Conservation (phyloP, 306 rosid genomes). For the Benincasa hispida region DNA sequence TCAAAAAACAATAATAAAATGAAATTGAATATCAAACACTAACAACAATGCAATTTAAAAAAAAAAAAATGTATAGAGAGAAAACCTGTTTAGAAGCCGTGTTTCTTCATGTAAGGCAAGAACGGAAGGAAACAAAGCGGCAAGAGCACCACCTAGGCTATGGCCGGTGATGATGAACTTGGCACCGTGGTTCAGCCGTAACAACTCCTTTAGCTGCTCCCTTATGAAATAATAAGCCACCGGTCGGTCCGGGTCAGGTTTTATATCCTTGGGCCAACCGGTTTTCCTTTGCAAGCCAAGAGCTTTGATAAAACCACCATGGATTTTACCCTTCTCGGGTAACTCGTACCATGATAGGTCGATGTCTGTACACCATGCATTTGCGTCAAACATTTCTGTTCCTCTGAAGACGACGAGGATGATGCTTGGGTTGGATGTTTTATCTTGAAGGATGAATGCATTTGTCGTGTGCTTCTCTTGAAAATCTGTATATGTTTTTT, state of each 20-base stretch:
- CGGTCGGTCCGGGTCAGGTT: conserved; percentile 14
- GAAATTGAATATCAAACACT: too few species aligned
- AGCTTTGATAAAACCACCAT: conserved; percentile 77
- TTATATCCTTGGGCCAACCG: conserved; percentile 43
- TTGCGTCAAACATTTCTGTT: conserved; percentile 35
- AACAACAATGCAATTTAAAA: neutral
- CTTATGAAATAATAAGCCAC: conserved; percentile 49
- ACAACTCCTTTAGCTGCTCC: conserved; percentile 18
- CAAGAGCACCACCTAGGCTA: conserved; percentile 58
- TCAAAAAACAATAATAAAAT: too few species aligned
- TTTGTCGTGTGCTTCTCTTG: conserved; percentile 55
- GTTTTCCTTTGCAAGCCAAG: conserved; percentile 39
- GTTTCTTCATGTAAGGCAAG: conserved; percentile 42
- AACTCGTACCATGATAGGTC: conserved; percentile 63
- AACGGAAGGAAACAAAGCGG: conserved; percentile 33
- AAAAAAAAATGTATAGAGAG: neutral
- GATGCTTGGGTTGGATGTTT: conserved; percentile 23
- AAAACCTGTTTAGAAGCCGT: conserved; percentile 39
- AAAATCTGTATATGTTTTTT: conserved; percentile 30
- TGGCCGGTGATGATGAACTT: conserved; percentile 54
- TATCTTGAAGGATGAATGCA: conserved; percentile 39
- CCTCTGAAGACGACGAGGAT: conserved; percentile 32
- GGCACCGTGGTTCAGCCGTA: conserved; percentile 18
- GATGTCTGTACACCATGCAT: conserved; percentile 69
- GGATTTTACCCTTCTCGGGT: conserved; percentile 31